Evolutionary conservation across 176 grass and related monocot species (phyloP).

Genomic region (Raddia distichophylla): DNA sequence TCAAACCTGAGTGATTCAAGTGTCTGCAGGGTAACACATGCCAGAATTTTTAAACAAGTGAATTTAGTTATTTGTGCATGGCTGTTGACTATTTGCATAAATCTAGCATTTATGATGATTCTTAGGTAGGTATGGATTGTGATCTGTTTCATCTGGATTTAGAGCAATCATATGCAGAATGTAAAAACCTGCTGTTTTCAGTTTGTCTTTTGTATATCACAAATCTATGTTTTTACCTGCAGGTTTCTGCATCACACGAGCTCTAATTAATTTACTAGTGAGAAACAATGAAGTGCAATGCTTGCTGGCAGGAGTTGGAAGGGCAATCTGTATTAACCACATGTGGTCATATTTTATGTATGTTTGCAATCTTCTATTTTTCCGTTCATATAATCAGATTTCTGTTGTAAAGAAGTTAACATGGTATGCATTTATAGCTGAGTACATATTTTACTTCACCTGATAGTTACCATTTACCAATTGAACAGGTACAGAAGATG

Average conservation of each 20-base stretch:
- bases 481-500: slow-evolving; percentile 78
- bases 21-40: background rate
- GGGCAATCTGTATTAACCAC: slow-evolving; percentile 76
- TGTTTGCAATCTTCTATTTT: slow-evolving; percentile 37
- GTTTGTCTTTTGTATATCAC: background rate
- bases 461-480: slow-evolving; percentile 21
- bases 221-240: slow-evolving; percentile 32
- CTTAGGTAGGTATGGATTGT: background rate
- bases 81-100: slow-evolving; percentile 5
- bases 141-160: slow-evolving; percentile 24
- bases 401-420: slow-evolving; percentile 8
- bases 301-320: slow-evolving; percentile 89
- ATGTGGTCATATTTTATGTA: slow-evolving; percentile 93
- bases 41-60: slow-evolving; percentile 1
- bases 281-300: slow-evolving; percentile 84
- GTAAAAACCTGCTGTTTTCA: background rate
- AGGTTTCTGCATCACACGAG: slow-evolving; percentile 21
- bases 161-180: background rate
- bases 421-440: slow-evolving; percentile 12
- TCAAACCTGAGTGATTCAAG: slow-evolving; percentile 8
- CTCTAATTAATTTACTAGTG: slow-evolving; percentile 20
- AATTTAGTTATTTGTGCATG: slow-evolving; percentile 9
- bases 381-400: background rate
- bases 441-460: slow-evolving; percentile 9
- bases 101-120: slow-evolving; percentile 17